Evolutionary conservation across 1,139 yeast species (phyloP), one percentile per base, ranked within the genome.

Genomic region (Saccharomyces pastorianus): DNA sequence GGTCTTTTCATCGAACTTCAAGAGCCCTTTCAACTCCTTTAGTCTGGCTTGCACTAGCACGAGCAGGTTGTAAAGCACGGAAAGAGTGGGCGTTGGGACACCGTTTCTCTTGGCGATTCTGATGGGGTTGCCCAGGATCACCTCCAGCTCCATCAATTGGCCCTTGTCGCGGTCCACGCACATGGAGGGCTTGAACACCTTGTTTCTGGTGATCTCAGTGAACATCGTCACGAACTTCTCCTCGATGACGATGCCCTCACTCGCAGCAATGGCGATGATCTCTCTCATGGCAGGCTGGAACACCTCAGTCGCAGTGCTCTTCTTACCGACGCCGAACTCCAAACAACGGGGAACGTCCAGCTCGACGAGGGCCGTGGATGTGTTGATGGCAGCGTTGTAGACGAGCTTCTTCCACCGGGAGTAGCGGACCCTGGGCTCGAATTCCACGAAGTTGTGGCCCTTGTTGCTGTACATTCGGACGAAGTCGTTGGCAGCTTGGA

Each of bases 131-230:
- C 86, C 86, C 54, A 81, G 71, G 47, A 82, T 80, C 11, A 79
- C 73, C 61, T 82, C 85, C 51, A 81, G 61, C 64, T 82, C 87
- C 71, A 81, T 75, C 59, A 79, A 70, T 58, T 81, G 80, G 20
- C 74, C 73, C 58, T 79, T 75, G 53, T 79, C 73, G 32, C 71
- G 69, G 64, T 82, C 87, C 7, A 82, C 77, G 56, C 80, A 75
- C 86, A 82, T 82, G 11, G 85, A 81, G 0, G 86, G 86, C 27
- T 74, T 69, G 66, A 81, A 82, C 61, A 78, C 77, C 13, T 76
- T 61, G 0, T 82, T 82, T 61, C 79, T 82, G 13, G 72, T 64
- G 27, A 61, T 58, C 41, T 62, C 59, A 6, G 60, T 52, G 57
- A 66, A 66, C 48, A 64, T 68, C 20, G 80, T 77, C 54, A 77